Conservation (phyloP, 2,329 filamentous ascomycete species). For the Colletotrichum gloeosporioides region DNA sequence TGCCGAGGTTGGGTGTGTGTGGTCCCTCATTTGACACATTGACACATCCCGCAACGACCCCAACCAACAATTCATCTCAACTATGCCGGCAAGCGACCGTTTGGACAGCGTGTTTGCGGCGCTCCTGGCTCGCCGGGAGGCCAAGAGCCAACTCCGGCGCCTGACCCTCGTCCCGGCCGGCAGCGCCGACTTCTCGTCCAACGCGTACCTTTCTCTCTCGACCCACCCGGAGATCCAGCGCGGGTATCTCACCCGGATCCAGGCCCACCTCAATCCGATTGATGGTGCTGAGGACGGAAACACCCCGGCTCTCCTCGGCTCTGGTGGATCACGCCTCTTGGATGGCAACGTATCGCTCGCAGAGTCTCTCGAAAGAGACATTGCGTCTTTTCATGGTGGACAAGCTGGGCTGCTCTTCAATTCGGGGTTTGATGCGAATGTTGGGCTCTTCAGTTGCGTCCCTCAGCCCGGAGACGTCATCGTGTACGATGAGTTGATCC, state of each 20-base stretch:
- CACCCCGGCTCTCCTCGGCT: slow-evolving; percentile 49
- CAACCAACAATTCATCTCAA: not conserved
- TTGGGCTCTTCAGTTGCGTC: slow-evolving; percentile 64
- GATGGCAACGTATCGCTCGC: slow-evolving; percentile 55
- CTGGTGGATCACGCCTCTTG: slow-evolving; percentile 57
- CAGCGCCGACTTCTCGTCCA: slow-evolving; percentile 79
- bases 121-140: slow-evolving; percentile 21
- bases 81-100: slow-evolving; percentile 13
- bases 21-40: not conserved
- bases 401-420: slow-evolving; percentile 56
- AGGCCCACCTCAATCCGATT: slow-evolving; percentile 15
- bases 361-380: slow-evolving; percentile 49
- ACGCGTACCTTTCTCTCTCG: slow-evolving; percentile 81
- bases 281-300: not conserved
- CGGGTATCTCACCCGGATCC: slow-evolving; percentile 60
- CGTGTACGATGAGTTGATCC: slow-evolving; percentile 77
- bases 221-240: slow-evolving; percentile 55
- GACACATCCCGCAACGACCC: not conserved
- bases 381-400: slow-evolving; percentile 54
- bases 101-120: slow-evolving; percentile 7
- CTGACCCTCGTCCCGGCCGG: slow-evolving; percentile 66
- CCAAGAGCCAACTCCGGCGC: slow-evolving; percentile 44
- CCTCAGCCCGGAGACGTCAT: slow-evolving; percentile 67
- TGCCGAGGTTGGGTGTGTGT: not conserved
- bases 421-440: slow-evolving; percentile 71